Evolutionary conservation across 495 filamentous ascomycete genomes (phyloP).

Genomic region (Aspergillus sparsus): DNA sequence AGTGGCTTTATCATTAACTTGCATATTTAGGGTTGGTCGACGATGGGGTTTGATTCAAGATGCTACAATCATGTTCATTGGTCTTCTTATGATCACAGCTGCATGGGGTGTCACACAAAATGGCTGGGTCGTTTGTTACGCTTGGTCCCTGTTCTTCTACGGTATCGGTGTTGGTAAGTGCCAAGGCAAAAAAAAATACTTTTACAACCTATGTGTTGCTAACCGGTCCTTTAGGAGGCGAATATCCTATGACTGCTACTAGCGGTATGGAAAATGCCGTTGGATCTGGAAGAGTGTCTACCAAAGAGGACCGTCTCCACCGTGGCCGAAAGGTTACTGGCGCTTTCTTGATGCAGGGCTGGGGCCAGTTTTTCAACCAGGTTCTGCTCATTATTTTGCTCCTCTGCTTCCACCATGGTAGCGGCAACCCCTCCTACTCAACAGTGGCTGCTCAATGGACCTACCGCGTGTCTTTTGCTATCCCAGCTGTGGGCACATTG

Average conservation of each 20-base stretch:
- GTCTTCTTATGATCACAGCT: constrained; percentile 81
- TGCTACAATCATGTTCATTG: constrained; percentile 87
- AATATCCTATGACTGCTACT: constrained; percentile 96
- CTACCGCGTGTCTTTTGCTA: constrained; percentile 80
- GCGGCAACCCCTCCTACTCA: constrained; percentile 72
- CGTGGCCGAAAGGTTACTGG: constrained; percentile 89
- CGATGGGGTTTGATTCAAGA: constrained; percentile 93
- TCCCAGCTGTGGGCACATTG: constrained; percentile 83
- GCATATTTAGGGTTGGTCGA: constrained; percentile 65
- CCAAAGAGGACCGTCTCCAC: constrained; percentile 86
- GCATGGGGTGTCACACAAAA: constrained; percentile 81
- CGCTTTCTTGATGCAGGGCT: constrained; percentile 96
- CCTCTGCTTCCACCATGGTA: constrained; percentile 75
- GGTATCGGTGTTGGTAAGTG: constrained; percentile 75
- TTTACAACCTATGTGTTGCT: constrained; percentile 10
- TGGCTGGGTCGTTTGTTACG: constrained; percentile 92
- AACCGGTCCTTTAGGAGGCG: constrained; percentile 51
- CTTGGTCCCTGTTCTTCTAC: constrained; percentile 88
- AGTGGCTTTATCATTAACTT: constrained; percentile 8
- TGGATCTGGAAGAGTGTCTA: constrained; percentile 80
- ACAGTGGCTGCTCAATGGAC: constrained; percentile 73
- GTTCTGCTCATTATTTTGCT: constrained; percentile 77
- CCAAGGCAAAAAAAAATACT: neutral
- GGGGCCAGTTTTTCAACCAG: constrained; percentile 93
- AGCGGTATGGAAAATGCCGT: constrained; percentile 91